Evolutionary conservation across 73 alveolate species (phyloP).

Genomic region (Paramecium caudatum): DNA sequence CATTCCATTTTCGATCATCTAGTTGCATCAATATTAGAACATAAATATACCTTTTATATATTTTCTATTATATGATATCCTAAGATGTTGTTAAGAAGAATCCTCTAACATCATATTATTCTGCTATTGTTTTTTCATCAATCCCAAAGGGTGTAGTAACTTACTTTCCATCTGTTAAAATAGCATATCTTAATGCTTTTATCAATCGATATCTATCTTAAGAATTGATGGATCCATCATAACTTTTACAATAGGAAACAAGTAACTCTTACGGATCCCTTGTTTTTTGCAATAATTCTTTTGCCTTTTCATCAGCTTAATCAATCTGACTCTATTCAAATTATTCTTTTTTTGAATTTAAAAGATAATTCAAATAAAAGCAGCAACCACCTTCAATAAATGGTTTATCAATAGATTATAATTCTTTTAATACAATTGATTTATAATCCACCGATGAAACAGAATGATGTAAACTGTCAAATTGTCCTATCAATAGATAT

Average conservation of each 20-base stretch:
- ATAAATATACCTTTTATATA: conserved; percentile 33
- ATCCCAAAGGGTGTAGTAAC: background rate
- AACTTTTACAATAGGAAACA: background rate
- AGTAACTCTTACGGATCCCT: background rate
- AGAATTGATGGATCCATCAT: background rate
- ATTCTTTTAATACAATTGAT: background rate
- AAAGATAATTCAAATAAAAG: conserved; percentile 25
- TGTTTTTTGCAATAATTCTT: background rate
- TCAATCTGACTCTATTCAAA: background rate
- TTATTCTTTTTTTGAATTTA: background rate
- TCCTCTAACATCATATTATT: conserved; percentile 39
- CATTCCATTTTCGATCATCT: conserved; percentile 48
- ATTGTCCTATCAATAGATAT: conserved; percentile 12
- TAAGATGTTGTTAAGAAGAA: background rate
- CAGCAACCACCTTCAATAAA: conserved; percentile 61
- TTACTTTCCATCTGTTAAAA: conserved; percentile 32
- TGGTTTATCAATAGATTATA: background rate
- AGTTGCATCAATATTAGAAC: conserved; percentile 26
- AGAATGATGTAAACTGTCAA: background rate
- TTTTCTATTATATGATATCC: background rate
- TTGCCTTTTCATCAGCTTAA: conserved; percentile 42
- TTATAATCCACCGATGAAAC: background rate
- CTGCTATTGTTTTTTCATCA: background rate
- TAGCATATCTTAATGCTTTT: conserved; percentile 57
- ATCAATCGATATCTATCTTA: conserved; percentile 24